Base-by-base conservation (phyloP, 768 basidiomycete genomes). In the Hypsizygus marmoreus region DNA sequence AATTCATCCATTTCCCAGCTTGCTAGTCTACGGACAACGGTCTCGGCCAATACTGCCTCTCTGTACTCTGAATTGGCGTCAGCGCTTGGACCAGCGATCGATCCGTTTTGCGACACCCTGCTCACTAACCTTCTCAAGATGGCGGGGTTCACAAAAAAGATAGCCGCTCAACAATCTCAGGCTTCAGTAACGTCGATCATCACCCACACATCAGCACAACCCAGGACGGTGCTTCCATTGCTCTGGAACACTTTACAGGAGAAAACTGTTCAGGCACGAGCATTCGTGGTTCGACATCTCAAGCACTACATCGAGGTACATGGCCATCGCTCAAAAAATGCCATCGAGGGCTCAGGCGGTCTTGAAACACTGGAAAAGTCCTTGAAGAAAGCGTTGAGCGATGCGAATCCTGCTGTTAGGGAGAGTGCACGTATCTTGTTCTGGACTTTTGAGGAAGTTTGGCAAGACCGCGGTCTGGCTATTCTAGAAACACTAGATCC, bases 111-210 rank as follows among this genome's bases (percentile, higher is more conserved):
- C 59, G 97, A 98, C 38, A 63, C 74, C 2, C 59, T 97, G 3
- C 73, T 92, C 47, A 77, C 79, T n/a, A 79, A 86, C 57, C 77
- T 95, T 10, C 73, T 95, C 31, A 84, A 83, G 51, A 88, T 98
- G 89, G 82, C 89, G 22, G 84, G 83, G 6, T 84, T 90, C 43
- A 97, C 95, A 24, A 99, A 99, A 69, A 95, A 95, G 64, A 84
- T 97, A 37, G 80, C 83, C 17, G 91, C 88, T 4, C 85, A 91
- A 45, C 86, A 86, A 48, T 90, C 95, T 1, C 97, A 97, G 62
- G 71, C 76, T 2, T 74, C 82, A 1, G 77, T 91, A 7, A 74
- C 76, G 1, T 66, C 74, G n/a, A 71, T 97, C 47, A 80, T 98
- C 14, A 73, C 72, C 1, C 67, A 87, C 55, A 79, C 84, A 2